Conservation (phyloP, 2,329 filamentous ascomycete species). For the Orbilia ellipsospora region DNA sequence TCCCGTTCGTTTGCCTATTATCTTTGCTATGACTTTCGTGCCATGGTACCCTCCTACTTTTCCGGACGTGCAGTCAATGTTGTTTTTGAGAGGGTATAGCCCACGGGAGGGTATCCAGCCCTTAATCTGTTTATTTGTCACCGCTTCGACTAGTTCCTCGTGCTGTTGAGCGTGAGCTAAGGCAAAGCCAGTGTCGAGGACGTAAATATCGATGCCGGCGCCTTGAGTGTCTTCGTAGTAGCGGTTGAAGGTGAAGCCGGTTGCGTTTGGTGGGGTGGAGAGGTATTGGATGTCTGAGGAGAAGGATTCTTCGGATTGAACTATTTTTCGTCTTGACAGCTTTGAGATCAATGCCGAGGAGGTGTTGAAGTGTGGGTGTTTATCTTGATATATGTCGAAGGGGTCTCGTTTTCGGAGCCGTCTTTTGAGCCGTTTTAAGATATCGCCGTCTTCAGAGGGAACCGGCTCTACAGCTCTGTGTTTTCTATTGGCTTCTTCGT, state of each 20-base stretch:
- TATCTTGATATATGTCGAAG: too few relatives aligned
- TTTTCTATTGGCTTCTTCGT: too few relatives aligned
- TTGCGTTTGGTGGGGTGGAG: background rate
- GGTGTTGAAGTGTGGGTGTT: too few relatives aligned
- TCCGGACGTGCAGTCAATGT: background rate
- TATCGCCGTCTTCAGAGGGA: too few relatives aligned
- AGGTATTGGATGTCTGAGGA: background rate
- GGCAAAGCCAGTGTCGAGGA: conserved; percentile 32
- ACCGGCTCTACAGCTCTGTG: too few relatives aligned
- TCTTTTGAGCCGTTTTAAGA: too few relatives aligned
- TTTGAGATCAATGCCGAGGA: too few relatives aligned
- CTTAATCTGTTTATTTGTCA: conserved; percentile 3
- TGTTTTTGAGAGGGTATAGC: background rate
- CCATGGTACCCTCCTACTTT: background rate
- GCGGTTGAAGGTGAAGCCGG: background rate
- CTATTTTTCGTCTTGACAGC: background rate
- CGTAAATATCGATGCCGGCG: conserved; percentile 27
- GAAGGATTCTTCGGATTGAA: conserved; percentile 3
- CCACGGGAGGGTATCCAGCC: conserved; percentile 6
- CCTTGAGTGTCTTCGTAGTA: conserved; percentile 17
- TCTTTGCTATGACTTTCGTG: conserved; percentile 13
- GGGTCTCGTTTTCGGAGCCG: too few relatives aligned
- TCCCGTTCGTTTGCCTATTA: conserved; percentile 23
- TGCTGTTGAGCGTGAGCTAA: background rate
- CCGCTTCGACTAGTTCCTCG: conserved; percentile 2